A percentile compares a stretch with the other conserved stretches of the same genome.
Evolutionary conservation across 768 basidiomycete genomes (phyloP).

Genomic region (Paxillus involutus): DNA sequence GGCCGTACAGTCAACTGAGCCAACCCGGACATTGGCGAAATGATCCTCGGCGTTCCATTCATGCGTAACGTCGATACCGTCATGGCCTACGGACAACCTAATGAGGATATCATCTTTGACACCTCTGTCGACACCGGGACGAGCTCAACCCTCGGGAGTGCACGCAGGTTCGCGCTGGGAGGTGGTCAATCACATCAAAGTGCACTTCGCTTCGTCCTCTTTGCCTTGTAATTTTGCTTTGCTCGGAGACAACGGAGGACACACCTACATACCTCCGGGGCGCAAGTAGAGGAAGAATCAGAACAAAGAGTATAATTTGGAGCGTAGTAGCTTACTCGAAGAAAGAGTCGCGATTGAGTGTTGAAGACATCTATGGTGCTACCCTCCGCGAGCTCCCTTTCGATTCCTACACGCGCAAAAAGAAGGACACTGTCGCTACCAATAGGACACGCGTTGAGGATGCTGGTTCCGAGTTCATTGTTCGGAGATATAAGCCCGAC

Average conservation of each 20-base stretch:
- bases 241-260: slow-evolving; percentile 37
- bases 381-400: slow-evolving; percentile 40
- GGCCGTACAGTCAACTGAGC: slow-evolving; percentile 53
- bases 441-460: slow-evolving; percentile 27
- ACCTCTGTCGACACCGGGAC: slow-evolving; percentile 16
- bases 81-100: slow-evolving; percentile 60
- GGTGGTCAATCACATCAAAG: slow-evolving; percentile 11
- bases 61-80: slow-evolving; percentile 76
- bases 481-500: too few relatives aligned
- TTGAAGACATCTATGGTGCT: slow-evolving; percentile 33
- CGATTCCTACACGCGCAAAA: slow-evolving; percentile 36
- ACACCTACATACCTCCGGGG: slow-evolving; percentile 10
- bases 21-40: slow-evolving; percentile 50
- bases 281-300: slow-evolving; percentile 14
- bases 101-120: slow-evolving; percentile 45
- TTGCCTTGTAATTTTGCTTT: slow-evolving; percentile 53
- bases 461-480: slow-evolving; percentile 8
- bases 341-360: slow-evolving; percentile 23
- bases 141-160: slow-evolving; percentile 64
- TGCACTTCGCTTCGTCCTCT: slow-evolving; percentile 48
- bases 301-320: slow-evolving; percentile 12
- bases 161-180: slow-evolving; percentile 61
- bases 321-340: slow-evolving; percentile 37
- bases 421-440: slow-evolving; percentile 34
- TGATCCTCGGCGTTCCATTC: slow-evolving; percentile 79